Evolutionary conservation across 2,329 filamentous ascomycete genomes (phyloP), one percentile per base, ranked within the genome.

Genomic region (Penicillium sp.): DNA sequence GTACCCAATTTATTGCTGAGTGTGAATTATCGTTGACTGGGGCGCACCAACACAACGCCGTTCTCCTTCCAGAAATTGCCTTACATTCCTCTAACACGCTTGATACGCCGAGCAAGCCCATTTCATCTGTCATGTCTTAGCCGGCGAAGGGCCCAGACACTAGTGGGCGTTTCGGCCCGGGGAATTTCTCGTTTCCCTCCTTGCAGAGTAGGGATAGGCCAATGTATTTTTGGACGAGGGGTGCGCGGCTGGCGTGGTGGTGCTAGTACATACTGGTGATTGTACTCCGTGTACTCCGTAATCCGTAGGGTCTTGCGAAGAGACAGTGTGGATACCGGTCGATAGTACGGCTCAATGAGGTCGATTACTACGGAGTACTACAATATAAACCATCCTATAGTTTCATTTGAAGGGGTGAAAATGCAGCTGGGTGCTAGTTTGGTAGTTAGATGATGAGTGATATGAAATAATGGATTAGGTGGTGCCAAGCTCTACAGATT

Each of bases 161-260:
- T n/a, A 43, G 17, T 25, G 19, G 15, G 21, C 15, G 27, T 44
- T 25, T 2, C 15, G 10, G 21, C 27, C 29, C 17, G 33, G 57
- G 38, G 41, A 53, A 49, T 47, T 53, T 29, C 12, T 43, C 42
- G 13, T 19, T 50, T 58, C 23, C 25, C 58, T 56, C 55, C 55
- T 19, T 44, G 41, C 48, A 17, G 23, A 45, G 52, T 17, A 61
- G 31, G 25, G 49, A 57, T 62, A 36, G 38, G 25, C 52, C 15
- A 23, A 44, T 27, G 33, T 39, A 49, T 35, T 48, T 25, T 35
- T 36, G 19, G 15, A 33, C 13, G n/a, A 25, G 43, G 42, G 4
- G 31, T 35, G 45, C 15, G 29, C 45, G 19, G 44, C 29, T 7
- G 9, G 25, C 19, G 25, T 9, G 15, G 23, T 27, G 17, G 23